These are phyloP conservation scores for Stachybotrys chartarum DNA, from an alignment of 2,329 filamentous ascomycete species.

Conservation along the genomic window DNA sequence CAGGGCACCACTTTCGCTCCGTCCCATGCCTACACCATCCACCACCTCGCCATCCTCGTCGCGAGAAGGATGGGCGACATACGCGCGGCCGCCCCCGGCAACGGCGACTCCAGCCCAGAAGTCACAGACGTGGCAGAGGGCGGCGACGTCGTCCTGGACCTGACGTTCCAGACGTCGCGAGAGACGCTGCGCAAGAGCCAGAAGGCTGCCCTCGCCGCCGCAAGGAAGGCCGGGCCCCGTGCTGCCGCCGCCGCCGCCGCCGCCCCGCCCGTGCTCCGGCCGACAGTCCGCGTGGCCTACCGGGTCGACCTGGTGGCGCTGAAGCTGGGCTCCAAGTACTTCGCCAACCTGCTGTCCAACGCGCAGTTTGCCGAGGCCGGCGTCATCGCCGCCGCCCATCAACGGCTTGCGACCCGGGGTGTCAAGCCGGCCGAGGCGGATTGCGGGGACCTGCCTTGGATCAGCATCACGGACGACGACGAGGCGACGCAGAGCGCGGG, in stretches of 20 bases:
- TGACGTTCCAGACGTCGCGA: constrained; percentile 55
- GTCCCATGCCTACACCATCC: constrained; percentile 11
- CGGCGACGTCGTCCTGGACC: constrained; percentile 60
- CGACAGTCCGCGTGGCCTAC: constrained; percentile 40
- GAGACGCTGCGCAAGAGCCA: constrained; percentile 39
- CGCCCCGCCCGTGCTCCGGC: constrained; percentile 23
- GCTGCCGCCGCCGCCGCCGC: constrained; percentile 11
- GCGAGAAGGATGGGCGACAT: constrained; percentile 22
- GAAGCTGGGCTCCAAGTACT: constrained; percentile 60
- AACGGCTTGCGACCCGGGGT: constrained; percentile 37
- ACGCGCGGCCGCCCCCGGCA: constrained; percentile 19
- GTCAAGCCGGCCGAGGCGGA: constrained; percentile 41
- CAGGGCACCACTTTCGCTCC: neutral
- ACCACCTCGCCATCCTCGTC: constrained; percentile 5
- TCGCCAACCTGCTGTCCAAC: constrained; percentile 58
- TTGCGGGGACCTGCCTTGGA: constrained; percentile 48
- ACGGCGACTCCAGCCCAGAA: constrained; percentile 19
- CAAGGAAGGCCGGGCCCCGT: constrained; percentile 18
- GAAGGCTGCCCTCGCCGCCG: constrained; percentile 26
- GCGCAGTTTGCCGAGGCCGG: constrained; percentile 56
- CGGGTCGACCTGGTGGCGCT: constrained; percentile 52
- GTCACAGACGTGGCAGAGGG: constrained; percentile 44
- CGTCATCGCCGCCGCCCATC: constrained; percentile 43
- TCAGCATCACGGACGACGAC: constrained; percentile 61
- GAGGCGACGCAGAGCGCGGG: constrained; percentile 54